Conservation (phyloP, 805 yeast genomes). For the Ogataea allantospora region DNA sequence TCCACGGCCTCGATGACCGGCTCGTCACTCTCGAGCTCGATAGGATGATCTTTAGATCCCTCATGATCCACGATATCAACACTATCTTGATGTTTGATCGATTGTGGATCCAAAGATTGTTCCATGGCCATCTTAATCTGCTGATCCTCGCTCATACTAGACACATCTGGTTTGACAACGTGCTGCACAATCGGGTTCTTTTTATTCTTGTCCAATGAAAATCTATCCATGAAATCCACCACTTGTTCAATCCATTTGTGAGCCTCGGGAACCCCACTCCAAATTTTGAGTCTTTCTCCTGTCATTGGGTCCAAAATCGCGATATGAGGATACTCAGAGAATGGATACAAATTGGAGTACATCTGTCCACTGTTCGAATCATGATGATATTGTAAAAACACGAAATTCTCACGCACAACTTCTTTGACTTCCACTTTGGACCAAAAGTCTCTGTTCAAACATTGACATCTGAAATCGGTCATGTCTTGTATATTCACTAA, state of each 20-base stretch:
- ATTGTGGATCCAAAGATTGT: constrained; percentile 46
- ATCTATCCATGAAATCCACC: constrained; percentile 62
- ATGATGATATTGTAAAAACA: constrained; percentile 81
- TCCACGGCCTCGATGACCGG: constrained; percentile 29
- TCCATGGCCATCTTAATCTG: constrained; percentile 75
- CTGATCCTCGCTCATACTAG: constrained; percentile 73
- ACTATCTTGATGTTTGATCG: constrained; percentile 28
- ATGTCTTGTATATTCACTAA: constrained; percentile 85
- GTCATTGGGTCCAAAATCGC: constrained; percentile 93
- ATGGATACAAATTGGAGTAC: constrained; percentile 71
- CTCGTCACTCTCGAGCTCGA: constrained; percentile 5
- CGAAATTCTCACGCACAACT: constrained; percentile 61
- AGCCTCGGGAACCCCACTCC: constrained; percentile 69
- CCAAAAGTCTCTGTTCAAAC: constrained; percentile 93
- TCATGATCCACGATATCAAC: constrained; percentile 25
- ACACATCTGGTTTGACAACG: constrained; percentile 60
- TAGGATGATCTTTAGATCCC: constrained; percentile 6
- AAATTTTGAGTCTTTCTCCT: constrained; percentile 79
- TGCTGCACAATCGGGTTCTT: constrained; percentile 66
- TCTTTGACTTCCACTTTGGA: constrained; percentile 63
- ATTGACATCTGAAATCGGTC: constrained; percentile 83
- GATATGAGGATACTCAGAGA: constrained; percentile 76
- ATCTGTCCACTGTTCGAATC: constrained; percentile 74
- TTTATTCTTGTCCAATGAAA: constrained; percentile 61
- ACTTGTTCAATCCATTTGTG: constrained; percentile 65